phyloP scores from a whole-genome alignment of 2,329 filamentous ascomycete species.

The Penicillium janthinellum region DNA sequence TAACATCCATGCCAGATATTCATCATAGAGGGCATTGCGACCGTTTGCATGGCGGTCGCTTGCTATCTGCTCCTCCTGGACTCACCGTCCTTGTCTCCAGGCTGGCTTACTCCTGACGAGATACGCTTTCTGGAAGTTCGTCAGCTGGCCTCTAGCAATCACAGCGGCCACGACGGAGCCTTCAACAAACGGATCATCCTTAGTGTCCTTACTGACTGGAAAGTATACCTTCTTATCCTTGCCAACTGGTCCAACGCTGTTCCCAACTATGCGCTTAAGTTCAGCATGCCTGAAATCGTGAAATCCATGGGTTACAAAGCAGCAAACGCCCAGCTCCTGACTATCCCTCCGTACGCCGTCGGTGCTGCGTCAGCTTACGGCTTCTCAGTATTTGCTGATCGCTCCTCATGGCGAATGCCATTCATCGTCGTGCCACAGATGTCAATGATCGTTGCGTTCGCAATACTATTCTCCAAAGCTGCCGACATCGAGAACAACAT shows the following conservation, averaged over 20 bases:
- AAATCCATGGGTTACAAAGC: conserved; percentile 46
- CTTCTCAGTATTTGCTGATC: conserved; percentile 42
- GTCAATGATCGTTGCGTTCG: conserved; percentile 39
- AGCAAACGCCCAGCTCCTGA: conserved; percentile 33
- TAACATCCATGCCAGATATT: conserved; percentile 47
- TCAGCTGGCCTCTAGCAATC: conserved; percentile 15
- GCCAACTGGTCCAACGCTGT: conserved; percentile 49
- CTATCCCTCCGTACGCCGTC: conserved; percentile 37
- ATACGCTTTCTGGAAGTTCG: conserved; percentile 46
- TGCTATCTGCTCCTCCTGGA: conserved; percentile 37
- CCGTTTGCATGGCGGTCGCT: conserved; percentile 60
- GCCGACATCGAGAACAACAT: conserved; percentile 45
- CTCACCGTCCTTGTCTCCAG: conserved; percentile 38
- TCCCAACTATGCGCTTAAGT: conserved; percentile 38
- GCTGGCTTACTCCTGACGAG: conserved; percentile 46
- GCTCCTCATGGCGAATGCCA: conserved; percentile 43
- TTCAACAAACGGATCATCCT: neutral
- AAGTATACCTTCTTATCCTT: conserved; percentile 49
- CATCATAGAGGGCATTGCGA: conserved; percentile 65
- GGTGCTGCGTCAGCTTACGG: conserved; percentile 32
- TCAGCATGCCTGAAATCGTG: conserved; percentile 45
- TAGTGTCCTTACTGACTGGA: conserved; percentile 31
- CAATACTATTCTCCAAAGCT: conserved; percentile 41
- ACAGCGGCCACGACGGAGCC: neutral
- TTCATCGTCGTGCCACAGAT: conserved; percentile 42